Conservation (phyloP, 2,329 filamentous ascomycete genomes). For the Aspergillus tubingensis region DNA sequence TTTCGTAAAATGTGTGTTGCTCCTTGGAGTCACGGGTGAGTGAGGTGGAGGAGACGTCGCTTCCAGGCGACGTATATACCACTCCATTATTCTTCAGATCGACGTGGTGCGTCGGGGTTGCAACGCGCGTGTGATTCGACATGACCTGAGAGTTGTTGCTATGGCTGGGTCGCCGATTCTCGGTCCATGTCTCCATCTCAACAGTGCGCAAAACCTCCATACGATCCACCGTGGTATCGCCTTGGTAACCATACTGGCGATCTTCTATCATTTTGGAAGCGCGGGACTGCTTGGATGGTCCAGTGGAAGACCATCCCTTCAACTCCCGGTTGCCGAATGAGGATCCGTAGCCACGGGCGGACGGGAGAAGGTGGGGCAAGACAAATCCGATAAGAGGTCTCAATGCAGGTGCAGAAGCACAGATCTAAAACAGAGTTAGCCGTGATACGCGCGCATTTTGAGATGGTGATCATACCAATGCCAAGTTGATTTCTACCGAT, state of each 20-base stretch:
- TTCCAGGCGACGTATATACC: constrained; percentile 25
- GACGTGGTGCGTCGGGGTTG: constrained; percentile 16
- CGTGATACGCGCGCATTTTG: background rate
- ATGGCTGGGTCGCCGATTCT: constrained; percentile 23
- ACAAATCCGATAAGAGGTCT: constrained; percentile 37
- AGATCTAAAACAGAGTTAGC: constrained; percentile 31
- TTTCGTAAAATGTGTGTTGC: background rate
- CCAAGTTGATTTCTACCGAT: constrained; percentile 37
- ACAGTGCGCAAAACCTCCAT: constrained; percentile 39
- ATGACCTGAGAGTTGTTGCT: constrained; percentile 22
- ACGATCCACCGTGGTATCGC: constrained; percentile 20
- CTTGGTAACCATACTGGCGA: constrained; percentile 20
- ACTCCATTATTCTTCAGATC: constrained; percentile 23
- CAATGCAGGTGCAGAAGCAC: constrained; percentile 40
- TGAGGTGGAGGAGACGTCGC: constrained; percentile 22
- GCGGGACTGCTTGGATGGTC: constrained; percentile 25
- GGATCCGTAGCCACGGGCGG: constrained; percentile 24
- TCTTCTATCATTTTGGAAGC: constrained; percentile 3
- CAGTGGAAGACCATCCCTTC: constrained; percentile 26
- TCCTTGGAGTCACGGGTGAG: constrained; percentile 13
- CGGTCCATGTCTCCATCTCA: constrained; percentile 38
- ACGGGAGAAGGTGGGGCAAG: constrained; percentile 34
- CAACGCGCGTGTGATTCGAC: constrained; percentile 17
- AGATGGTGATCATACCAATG: constrained; percentile 31
- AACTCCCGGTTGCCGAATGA: constrained; percentile 22